These are phyloP conservation scores for Fonsecaea nubica DNA, from an alignment of 2,329 filamentous ascomycete genomes.

Conservation along the genomic window DNA sequence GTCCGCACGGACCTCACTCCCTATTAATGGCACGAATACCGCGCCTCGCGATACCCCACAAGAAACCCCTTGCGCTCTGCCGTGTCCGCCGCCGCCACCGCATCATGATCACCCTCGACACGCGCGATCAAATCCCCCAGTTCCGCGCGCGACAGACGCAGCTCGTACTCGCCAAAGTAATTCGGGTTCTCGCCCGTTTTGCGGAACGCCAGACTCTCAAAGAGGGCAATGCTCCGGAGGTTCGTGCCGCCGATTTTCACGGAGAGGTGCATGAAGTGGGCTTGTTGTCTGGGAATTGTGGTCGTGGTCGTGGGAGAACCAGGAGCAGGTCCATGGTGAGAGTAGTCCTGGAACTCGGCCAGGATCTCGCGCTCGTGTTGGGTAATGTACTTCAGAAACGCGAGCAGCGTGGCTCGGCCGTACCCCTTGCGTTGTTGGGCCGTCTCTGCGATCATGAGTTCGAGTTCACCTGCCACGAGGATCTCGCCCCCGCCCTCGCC, in stretches of 20 bases:
- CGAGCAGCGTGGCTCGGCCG: slow-evolving; percentile 68
- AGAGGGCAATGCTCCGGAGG: slow-evolving; percentile 63
- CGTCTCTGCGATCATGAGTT: slow-evolving; percentile 80
- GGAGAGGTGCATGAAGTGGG: slow-evolving; percentile 55
- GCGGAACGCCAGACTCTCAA: slow-evolving; percentile 65
- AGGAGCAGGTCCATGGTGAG: not conserved
- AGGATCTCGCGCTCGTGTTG: slow-evolving; percentile 62
- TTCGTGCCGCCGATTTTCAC: slow-evolving; percentile 69
- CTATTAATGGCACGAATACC: slow-evolving; percentile 42
- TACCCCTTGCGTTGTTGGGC: slow-evolving; percentile 66
- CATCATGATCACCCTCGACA: not conserved
- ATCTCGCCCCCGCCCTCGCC: slow-evolving; percentile 42
- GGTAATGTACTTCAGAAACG: slow-evolving; percentile 73
- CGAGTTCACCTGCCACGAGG: slow-evolving; percentile 70
- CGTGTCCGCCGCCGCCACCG: not conserved
- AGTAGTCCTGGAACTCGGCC: slow-evolving; percentile 55
- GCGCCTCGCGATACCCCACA: slow-evolving; percentile 47
- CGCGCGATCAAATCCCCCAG: slow-evolving; percentile 19
- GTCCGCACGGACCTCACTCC: not conserved
- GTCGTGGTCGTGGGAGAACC: slow-evolving; percentile 20
- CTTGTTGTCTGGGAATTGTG: not conserved
- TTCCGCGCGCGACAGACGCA: slow-evolving; percentile 49
- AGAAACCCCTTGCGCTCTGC: not conserved
- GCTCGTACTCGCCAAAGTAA: slow-evolving; percentile 73
- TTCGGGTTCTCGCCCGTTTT: slow-evolving; percentile 60